Evolutionary conservation across 2,329 filamentous ascomycete genomes (phyloP), one percentile per base, ranked within the genome.

Genomic region (Fusarium udum): DNA sequence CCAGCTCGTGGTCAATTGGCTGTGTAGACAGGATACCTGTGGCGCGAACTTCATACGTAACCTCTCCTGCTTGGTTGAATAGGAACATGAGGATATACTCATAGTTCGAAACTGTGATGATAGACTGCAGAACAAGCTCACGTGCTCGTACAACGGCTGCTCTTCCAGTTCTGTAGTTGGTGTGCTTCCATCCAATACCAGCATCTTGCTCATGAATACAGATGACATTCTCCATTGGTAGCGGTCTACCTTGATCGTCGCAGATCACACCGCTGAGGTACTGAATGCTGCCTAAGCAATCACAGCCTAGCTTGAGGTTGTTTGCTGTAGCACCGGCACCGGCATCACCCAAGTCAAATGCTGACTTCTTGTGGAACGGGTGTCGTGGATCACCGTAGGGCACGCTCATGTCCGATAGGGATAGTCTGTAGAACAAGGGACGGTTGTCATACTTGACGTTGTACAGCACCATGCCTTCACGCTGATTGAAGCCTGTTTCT

Each of bases 101-200:
- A 14, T 72, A 72, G 46, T 72, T 72, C 1, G 70, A 72, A 1
- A 92, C 85, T 0, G 91, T 93, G 76, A 91, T 88, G 78, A 92
- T 91, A 75, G 88, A 91, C 78, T 93, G 91, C 4, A 93, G 79
- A 0, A 93, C 90, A 11, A 93, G 84, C 75, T 92, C 87, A 6
- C 91, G 85, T 59, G 86, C 84, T 12, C 91, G 85, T 6, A 87
- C 87, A 1, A 92, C 87, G 1, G 89, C 87, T 1, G 90, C 89
- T 24, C 88, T 84, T 12, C 85, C 84, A 0, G 90, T 93, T 24
- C 91, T 86, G 80, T 86, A 91, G 81, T 93, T 92, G 9, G 90
- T 87, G 80, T 93, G 92, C 80, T 93, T 93, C 90, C 90, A 93
- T n/a, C 88, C 85, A 48, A 93, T 91, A 4, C 92, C 92, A 60